Evolutionary conservation across 2,329 filamentous ascomycete species (phyloP), one percentile per base, ranked within the genome.

Genomic region (Ophiocordyceps australis): DNA sequence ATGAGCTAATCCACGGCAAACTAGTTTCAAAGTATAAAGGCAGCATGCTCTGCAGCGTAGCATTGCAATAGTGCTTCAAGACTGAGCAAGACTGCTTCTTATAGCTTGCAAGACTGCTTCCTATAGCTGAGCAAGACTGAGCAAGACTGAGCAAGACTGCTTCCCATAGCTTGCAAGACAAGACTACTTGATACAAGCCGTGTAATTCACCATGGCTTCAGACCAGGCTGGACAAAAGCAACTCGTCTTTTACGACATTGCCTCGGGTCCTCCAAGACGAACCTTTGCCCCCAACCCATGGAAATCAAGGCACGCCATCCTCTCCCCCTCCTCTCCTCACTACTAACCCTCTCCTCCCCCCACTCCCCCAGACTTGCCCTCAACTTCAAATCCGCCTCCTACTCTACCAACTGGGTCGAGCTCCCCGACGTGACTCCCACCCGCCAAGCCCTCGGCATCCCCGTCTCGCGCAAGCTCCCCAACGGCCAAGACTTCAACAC

Each of bases 401-500:
- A 50, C 36, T 27, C 31, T 7, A 57, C 50, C 0, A 20, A 34
- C 24, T 74, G 65, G 62, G 52, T 69, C 1, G 39, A 55, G 6
- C 38, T 74, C 5, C 56, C 58, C 5, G 57, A 71, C 33, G 56
- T 75, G 17, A 17, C 45, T 20, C 40, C 50, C 16, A 52, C 62
- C 5, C 68, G 67, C 26, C 43, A 43, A 10, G 27, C 36, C 5
- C 55, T 73, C 14, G 38, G 50, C 3, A 44, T 62, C 1, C 53
- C 57, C 0, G 45, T 68, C 2, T 53, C 50, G 13, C 66, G 70
- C 37, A 64, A 61, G 31, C 58, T 62, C 29, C 52, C 52, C 32
- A 59, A 74, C 35, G 68, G 67, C 22, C 50, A 46, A 18, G 62
- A 70, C 36, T 75, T 57, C 47, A 55, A 56, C 44, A 77, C 71